Base-by-base conservation (phyloP, 1,284 basidiomycete genomes). In the Fomitopsis palustris region DNA sequence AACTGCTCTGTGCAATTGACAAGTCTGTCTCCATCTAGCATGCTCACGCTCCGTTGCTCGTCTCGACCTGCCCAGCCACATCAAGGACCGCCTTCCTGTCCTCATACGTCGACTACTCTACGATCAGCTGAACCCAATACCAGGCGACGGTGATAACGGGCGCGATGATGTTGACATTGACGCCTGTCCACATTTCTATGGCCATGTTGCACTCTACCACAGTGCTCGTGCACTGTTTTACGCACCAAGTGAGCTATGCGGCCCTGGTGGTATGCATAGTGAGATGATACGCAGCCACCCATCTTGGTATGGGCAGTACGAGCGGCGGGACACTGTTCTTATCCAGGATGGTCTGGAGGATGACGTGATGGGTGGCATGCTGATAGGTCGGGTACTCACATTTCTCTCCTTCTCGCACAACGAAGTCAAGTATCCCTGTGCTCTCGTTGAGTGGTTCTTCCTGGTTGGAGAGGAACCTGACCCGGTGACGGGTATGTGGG, bases 231-330 rank as follows among this genome's bases (percentile, higher is more conserved):
- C 62, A 0, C 47, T 43, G 1, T 68, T 41, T 21, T 65, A 63
- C 53, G 66, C 69, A 23, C 69, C 66, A 4, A 70, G 69, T 54
- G 68, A 70, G 16, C 47, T 39, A 3, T 65, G 47, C 35, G 66
- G 69, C 0, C 16, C 57, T 2, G 53, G 56, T 7, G 64, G 69
- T 2, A 67, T 70, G 69, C 42, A 43, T 12, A 4, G 19, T 7
- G 42, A 43, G 42, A 9, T 43, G 19, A 43, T 43, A 3, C 42
- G 21, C 42, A 43, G 42, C 21, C 42, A 43, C 25, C 42, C 42
- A 0, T 0, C 2, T 4, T 43, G 42, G 42, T 43, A 43, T 12
- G 42, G 42, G 5, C 7, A 4, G 8, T 4, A 12, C 10, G 42
- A 43, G 10, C 42, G 21, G 42, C 21, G 42, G n/a, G 42, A 43